Conservation (phyloP, 2,329 filamentous ascomycete species). For the Ceratocystis papillata region DNA sequence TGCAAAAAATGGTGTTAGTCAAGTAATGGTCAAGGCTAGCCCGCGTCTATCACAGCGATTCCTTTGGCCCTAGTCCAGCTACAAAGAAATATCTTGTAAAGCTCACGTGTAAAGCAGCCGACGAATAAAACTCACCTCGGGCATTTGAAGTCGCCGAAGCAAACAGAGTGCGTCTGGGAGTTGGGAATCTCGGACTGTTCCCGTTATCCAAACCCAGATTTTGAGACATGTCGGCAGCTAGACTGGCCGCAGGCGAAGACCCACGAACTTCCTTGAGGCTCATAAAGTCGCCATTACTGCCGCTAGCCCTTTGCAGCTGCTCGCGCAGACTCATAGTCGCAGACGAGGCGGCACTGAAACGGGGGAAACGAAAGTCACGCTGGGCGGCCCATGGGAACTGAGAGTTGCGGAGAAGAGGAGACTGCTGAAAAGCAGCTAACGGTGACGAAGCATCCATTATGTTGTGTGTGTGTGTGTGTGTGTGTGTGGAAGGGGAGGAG, state of each 20-base stretch:
- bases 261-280: slow-evolving; percentile 63
- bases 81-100: background rate
- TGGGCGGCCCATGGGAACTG: slow-evolving; percentile 44
- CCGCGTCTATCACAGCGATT: too few relatives aligned
- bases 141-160: slow-evolving; percentile 29
- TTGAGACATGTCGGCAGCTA: slow-evolving; percentile 88
- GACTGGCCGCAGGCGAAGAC: slow-evolving; percentile 79
- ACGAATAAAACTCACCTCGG: slow-evolving; percentile 3
- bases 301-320: slow-evolving; percentile 46
- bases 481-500: background rate
- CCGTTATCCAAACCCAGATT: slow-evolving; percentile 88
- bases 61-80: too few relatives aligned
- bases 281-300: slow-evolving; percentile 60
- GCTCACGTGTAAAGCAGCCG: background rate
- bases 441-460: slow-evolving; percentile 90
- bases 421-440: slow-evolving; percentile 79
- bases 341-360: slow-evolving; percentile 45
- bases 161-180: slow-evolving; percentile 36
- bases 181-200: slow-evolving; percentile 44
- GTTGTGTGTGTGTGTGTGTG: slow-evolving; percentile 8
- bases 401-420: slow-evolving; percentile 39
- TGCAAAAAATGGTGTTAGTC: background rate
- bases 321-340: slow-evolving; percentile 66
- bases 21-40: background rate
- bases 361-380: slow-evolving; percentile 40